Base-by-base conservation (phyloP, 345 rosid genomes). In the Dovyalis caffra region DNA sequence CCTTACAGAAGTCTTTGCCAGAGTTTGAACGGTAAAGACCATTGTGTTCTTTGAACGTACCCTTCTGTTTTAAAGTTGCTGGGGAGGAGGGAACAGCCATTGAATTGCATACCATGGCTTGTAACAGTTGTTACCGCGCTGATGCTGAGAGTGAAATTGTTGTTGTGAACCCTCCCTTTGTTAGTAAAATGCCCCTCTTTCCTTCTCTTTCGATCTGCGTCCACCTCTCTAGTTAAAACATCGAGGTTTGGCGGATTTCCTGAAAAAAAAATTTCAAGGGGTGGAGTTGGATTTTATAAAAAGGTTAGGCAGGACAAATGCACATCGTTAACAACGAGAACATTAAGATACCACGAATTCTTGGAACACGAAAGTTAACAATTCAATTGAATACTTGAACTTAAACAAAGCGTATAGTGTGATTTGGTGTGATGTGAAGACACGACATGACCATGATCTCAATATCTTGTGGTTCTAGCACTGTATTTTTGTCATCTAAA, bases 21-120 rank as follows among this genome's bases (percentile, higher is more conserved):
- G 95, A 92, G 3, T 78, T 68, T 40, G 99, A 90, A 70, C 87
- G 82, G 29, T 77, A 82, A 20, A 92, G 88, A 20, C 92, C 92
- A 0, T 51, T 66, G 45, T 82, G 85, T 68, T 90, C 91, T 76
- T 77, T 86, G 9, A 78, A 74, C 65, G 81, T 76, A 47, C 87
- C 84, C 45, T 38, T 84, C 1, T 74, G 65, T 20, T 76, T 47
- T 25, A 74, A 23, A 10, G 89, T 71, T 3, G 76, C 68, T 10
- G 87, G 84, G 31, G 93, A 75, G 23, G 87, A 75, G 47, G 91
- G 75, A 56, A 90, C 65, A 23, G 86, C 68, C 81, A 88, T 74
- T 35, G 90, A 80, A 58, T 83, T 84, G 69, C 85, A 78, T 66
- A 90, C 89, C 95, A 92, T 92, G 57, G 77, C 80, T 62, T 35